phyloP scores from a whole-genome alignment of 2,329 filamentous ascomycete species.

The Cadophora gregata region DNA sequence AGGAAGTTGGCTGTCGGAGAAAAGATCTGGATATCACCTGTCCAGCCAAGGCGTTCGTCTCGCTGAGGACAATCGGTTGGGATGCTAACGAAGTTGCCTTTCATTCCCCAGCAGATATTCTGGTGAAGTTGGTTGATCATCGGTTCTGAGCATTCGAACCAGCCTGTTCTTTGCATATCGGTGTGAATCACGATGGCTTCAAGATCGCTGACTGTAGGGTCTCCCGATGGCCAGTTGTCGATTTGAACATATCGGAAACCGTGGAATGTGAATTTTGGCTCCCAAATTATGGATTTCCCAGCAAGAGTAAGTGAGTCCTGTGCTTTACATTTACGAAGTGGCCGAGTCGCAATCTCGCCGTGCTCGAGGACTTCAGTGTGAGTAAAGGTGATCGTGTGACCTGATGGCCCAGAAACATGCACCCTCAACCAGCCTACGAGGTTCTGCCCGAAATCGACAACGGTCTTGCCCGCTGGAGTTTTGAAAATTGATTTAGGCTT shows the following conservation, averaged over 20 bases:
- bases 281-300: slow-evolving; percentile 46
- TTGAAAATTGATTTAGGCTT: slow-evolving; percentile 43
- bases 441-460: slow-evolving; percentile 65
- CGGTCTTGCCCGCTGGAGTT: slow-evolving; percentile 50
- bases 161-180: slow-evolving; percentile 38
- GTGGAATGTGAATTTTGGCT: slow-evolving; percentile 53
- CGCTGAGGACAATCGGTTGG: slow-evolving; percentile 56
- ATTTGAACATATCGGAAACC: slow-evolving; percentile 51
- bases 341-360: slow-evolving; percentile 49
- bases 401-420: slow-evolving; percentile 46
- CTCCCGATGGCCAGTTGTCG: slow-evolving; percentile 28
- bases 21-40: slow-evolving; percentile 54
- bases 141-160: slow-evolving; percentile 37
- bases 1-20: slow-evolving; percentile 51
- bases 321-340: slow-evolving; percentile 48
- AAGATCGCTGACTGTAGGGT: slow-evolving; percentile 23
- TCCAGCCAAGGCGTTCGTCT: slow-evolving; percentile 57
- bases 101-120: slow-evolving; percentile 55
- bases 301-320: slow-evolving; percentile 47
- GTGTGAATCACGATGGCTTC: slow-evolving; percentile 38
- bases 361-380: slow-evolving; percentile 54
- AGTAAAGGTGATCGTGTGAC: slow-evolving; percentile 49
- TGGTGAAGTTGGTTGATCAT: slow-evolving; percentile 53
- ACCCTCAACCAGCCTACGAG: slow-evolving; percentile 57
- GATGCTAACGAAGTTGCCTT: slow-evolving; percentile 53